phyloP scores from a whole-genome alignment of 805 yeast species.

The Ogataea paraovalis region DNA sequence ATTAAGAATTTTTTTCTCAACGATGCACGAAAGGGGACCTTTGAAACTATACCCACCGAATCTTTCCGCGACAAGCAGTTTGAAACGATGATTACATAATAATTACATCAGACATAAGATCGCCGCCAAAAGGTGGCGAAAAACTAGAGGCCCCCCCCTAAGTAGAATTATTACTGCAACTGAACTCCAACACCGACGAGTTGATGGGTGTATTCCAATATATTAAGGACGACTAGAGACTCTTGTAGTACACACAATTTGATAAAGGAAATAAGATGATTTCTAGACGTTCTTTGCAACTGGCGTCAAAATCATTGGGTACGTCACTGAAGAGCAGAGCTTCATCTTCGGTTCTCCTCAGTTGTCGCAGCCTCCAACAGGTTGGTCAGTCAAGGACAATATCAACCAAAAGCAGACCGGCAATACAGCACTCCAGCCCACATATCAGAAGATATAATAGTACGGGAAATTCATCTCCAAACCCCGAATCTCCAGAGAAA shows the following conservation, averaged over 20 bases:
- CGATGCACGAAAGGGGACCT: too few species aligned
- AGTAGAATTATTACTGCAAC: not conserved
- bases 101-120: not conserved
- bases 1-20: too few species aligned
- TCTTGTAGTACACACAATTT: not conserved
- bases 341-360: not conserved
- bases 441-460: not conserved
- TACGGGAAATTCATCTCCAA: not conserved
- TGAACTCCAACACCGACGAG: not conserved
- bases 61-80: not conserved
- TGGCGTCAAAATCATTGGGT: not conserved
- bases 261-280: not conserved
- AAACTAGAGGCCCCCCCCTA: not conserved
- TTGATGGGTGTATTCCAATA: too few species aligned
- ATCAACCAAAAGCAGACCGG: not conserved
- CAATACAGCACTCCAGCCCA: not conserved
- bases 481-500: slow-evolving; percentile 2
- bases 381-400: not conserved
- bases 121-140: not conserved
- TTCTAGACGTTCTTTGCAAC: not conserved
- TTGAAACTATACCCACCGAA: too few species aligned
- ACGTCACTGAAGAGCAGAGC: not conserved
- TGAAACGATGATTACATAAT: not conserved
- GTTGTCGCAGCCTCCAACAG: not conserved
- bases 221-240: not conserved